Conservation (phyloP, 106 monocot species). For the Vanilla planifolia region DNA sequence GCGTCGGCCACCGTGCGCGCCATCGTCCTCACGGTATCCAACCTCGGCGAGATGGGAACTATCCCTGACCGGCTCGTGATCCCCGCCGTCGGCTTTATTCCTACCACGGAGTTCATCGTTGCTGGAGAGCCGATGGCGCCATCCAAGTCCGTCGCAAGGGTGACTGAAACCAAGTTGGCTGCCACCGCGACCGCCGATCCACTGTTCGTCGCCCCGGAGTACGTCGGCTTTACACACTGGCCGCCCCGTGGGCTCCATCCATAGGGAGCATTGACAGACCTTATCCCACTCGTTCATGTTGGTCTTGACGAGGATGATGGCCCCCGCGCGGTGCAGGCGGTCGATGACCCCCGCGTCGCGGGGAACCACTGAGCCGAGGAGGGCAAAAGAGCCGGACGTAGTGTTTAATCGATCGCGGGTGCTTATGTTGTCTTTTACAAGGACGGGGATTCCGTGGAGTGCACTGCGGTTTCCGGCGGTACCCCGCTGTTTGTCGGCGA, state of each 20-base stretch:
- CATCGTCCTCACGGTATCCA: conserved; percentile 70
- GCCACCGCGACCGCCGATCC: conserved; percentile 75
- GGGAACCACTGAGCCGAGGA: neutral
- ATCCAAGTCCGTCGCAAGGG: conserved; percentile 61
- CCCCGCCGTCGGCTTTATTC: conserved; percentile 80
- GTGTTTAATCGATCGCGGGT: conserved; percentile 32
- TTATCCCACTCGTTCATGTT: conserved; percentile 63
- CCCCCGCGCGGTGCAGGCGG: conserved; percentile 44
- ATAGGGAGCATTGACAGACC: conserved; percentile 19
- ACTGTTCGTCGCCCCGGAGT: conserved; percentile 55
- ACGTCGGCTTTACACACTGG: conserved; percentile 69
- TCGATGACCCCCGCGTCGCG: conserved; percentile 28
- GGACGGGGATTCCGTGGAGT: conserved; percentile 41
- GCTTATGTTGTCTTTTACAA: conserved; percentile 55
- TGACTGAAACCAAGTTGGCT: conserved; percentile 47
- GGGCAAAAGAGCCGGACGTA: neutral
- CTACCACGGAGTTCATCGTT: conserved; percentile 47
- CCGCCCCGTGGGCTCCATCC: conserved; percentile 71
- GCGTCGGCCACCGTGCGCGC: conserved; percentile 64
- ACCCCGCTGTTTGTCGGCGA: conserved; percentile 21
- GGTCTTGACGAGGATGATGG: conserved; percentile 62
- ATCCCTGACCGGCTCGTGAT: conserved; percentile 76
- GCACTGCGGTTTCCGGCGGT: no score
- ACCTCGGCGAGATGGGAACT: conserved; percentile 52
- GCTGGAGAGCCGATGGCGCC: conserved; percentile 76